Percentiles rank a stretch among this genome's conserved stretches.
phyloP scores from a whole-genome alignment of 2,329 filamentous ascomycete genomes.

The Sporothrix globosa region DNA sequence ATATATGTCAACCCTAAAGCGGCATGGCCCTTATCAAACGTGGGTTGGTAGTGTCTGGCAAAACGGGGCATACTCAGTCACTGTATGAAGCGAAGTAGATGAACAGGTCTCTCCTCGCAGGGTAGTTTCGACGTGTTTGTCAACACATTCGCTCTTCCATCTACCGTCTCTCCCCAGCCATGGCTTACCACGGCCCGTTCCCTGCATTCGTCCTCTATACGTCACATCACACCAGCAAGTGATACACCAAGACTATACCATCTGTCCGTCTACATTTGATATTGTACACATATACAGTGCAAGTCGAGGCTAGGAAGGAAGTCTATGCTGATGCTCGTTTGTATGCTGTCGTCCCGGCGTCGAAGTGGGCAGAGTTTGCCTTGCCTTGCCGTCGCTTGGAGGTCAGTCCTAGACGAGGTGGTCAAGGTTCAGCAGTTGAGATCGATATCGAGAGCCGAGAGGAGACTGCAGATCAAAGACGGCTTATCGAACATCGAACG shows the following conservation, averaged over 20 bases:
- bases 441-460: neutral
- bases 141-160: too few species aligned
- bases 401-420: neutral
- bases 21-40: neutral
- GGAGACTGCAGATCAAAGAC: too few species aligned
- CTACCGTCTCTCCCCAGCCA: too few species aligned
- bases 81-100: neutral
- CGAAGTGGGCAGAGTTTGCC: neutral
- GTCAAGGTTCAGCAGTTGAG: neutral
- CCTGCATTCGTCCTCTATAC: neutral
- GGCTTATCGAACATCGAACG: neutral
- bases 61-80: neutral
- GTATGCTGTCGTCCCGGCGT: slow-evolving; percentile 23
- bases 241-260: slow-evolving; percentile 25
- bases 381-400: neutral
- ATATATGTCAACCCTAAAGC: neutral
- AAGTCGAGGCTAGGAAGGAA: slow-evolving; percentile 48
- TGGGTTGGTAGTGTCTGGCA: neutral
- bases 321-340: slow-evolving; percentile 50
- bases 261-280: slow-evolving; percentile 51
- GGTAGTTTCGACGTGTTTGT: neutral
- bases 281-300: slow-evolving; percentile 59
- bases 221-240: neutral
- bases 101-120: neutral
- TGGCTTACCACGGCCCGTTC: too few species aligned